Evolutionary conservation across 129 eudicot species (phyloP).

Genomic region (Silybum marianum): DNA sequence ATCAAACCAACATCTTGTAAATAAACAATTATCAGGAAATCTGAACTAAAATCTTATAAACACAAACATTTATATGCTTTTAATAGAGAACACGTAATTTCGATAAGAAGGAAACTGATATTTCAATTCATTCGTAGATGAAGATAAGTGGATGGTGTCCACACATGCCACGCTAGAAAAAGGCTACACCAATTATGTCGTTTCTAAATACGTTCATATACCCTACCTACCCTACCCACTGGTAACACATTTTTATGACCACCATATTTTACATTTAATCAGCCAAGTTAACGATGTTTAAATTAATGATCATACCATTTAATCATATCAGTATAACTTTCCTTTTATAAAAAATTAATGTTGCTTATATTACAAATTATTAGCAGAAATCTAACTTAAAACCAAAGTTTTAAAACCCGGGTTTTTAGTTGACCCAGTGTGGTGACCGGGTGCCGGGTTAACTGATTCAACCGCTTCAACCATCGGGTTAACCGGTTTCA

Average conservation of each 20-base stretch:
- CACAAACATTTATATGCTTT: neutral
- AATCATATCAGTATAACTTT: neutral
- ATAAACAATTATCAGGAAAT: neutral
- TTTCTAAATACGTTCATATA: constrained; percentile 16
- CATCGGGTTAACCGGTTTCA: too few species aligned
- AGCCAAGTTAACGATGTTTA: neutral
- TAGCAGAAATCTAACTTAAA: too few species aligned
- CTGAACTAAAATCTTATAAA: neutral
- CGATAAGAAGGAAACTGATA: constrained; percentile 17
- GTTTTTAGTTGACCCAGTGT: too few species aligned
- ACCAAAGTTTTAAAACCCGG: too few species aligned
- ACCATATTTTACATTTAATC: neutral
- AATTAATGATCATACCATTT: neutral
- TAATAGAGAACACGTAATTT: neutral
- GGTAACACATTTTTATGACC: neutral
- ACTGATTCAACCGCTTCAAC: too few species aligned
- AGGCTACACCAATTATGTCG: constrained; percentile 26
- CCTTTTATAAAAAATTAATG: neutral
- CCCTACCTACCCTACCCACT: constrained; percentile 8
- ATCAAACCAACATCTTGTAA: neutral
- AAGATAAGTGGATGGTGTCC: constrained; percentile 34
- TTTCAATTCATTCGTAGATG: constrained; percentile 17
- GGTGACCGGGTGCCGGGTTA: too few species aligned
- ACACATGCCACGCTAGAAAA: constrained; percentile 29
- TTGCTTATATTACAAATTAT: neutral